These are phyloP conservation scores for Penicillium brevicompactum DNA, from an alignment of 2,329 filamentous ascomycete species.

Conservation along the genomic window DNA sequence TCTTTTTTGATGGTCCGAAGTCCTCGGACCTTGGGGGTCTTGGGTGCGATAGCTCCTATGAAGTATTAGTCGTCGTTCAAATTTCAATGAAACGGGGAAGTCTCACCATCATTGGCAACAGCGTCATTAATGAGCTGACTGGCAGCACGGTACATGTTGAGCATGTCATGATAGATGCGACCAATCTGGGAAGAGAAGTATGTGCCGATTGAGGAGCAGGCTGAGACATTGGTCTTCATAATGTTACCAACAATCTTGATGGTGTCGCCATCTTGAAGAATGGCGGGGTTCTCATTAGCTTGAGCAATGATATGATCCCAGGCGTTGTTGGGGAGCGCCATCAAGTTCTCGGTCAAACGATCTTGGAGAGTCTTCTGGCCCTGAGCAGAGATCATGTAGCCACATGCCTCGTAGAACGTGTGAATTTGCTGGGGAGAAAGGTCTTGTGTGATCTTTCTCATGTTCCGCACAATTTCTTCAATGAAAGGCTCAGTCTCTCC, in stretches of 20 bases:
- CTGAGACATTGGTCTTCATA: constrained; percentile 99
- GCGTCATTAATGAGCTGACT: constrained; percentile 94
- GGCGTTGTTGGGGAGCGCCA: constrained; percentile 88
- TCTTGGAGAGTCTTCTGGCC: constrained; percentile 95
- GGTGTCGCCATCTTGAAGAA: constrained; percentile 87
- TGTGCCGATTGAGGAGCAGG: constrained; percentile 90
- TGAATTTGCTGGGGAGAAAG: constrained; percentile 96
- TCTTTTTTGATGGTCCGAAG: constrained; percentile 99
- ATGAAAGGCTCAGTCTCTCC: constrained; percentile 96
- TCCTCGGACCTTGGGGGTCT: constrained; percentile 94
- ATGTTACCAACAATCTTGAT: constrained; percentile 99
- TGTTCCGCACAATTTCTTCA: constrained; percentile 94
- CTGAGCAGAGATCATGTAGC: constrained; percentile 98
- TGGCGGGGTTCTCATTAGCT: constrained; percentile 80
- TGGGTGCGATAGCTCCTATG: constrained; percentile 84
- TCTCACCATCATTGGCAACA: constrained; percentile 76
- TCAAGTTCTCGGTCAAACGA: constrained; percentile 84
- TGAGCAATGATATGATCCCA: constrained; percentile 94
- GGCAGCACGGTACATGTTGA: constrained; percentile 98
- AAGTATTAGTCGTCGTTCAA: constrained; percentile 17
- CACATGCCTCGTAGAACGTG: constrained; percentile 98
- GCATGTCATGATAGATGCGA: constrained; percentile 96
- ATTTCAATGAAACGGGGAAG: neutral
- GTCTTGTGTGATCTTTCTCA: constrained; percentile 94
- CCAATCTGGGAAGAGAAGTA: constrained; percentile 99